A percentile compares a stretch with the other conserved stretches of the same genome.
Evolutionary conservation across 2,329 filamentous ascomycete genomes (phyloP).

Genomic region (Juglanconis oblonga): DNA sequence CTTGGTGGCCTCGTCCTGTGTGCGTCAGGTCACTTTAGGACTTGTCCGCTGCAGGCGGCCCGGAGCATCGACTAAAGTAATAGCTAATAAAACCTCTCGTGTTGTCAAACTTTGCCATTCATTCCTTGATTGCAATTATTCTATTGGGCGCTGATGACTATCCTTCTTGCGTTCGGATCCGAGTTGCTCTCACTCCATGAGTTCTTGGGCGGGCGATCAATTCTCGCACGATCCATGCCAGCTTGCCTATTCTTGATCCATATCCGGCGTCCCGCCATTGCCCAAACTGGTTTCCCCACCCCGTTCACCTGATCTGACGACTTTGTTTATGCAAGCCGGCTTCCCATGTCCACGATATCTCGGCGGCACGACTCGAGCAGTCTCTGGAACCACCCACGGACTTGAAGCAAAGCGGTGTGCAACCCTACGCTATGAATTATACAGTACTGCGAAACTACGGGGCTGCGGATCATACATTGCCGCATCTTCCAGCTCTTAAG

Average conservation of each 20-base stretch:
- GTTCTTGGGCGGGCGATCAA: too few species aligned
- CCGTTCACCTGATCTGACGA: background rate
- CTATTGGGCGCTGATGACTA: background rate
- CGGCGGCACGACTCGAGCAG: background rate
- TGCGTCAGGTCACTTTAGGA: constrained; percentile 2
- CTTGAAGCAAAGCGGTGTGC: background rate
- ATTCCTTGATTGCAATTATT: background rate
- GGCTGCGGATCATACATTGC: too few species aligned
- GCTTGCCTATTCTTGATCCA: background rate
- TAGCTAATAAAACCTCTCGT: constrained; percentile 12
- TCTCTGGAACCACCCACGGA: background rate
- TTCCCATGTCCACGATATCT: background rate
- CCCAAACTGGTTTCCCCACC: background rate
- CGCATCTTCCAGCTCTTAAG: too few species aligned
- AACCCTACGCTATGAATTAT: too few species aligned
- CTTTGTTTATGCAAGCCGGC: background rate
- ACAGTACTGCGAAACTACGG: too few species aligned
- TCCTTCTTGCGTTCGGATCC: too few species aligned
- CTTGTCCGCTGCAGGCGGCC: constrained; percentile 2
- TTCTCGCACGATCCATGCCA: too few species aligned
- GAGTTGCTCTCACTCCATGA: too few species aligned
- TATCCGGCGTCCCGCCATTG: background rate
- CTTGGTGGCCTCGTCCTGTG: constrained; percentile 3
- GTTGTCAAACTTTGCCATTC: constrained; percentile 2
- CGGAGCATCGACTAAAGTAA: constrained; percentile 10